Base-by-base conservation (phyloP, 257 asterid genomes). In the Scutellaria baicalensis region DNA sequence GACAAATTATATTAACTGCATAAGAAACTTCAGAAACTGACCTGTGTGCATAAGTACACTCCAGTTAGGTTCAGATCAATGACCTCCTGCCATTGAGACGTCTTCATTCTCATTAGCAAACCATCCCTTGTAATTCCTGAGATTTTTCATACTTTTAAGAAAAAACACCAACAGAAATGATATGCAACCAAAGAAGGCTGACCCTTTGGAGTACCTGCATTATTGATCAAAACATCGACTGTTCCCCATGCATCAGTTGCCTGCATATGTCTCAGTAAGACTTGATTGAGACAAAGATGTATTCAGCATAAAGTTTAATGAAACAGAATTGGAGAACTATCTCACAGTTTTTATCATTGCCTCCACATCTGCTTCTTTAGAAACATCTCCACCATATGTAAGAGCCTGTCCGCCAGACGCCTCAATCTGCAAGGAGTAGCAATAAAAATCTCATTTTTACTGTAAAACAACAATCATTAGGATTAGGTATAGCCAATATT, bases 231-330 rank as follows among this genome's bases (percentile, higher is more conserved):
- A 69, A 94, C 76, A 79, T 94, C 97, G 12, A 94, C 73, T 3
- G 99, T 86, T 77, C 96, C 97, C 97, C 99, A 94, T 14, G 96
- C 86, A 69, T 88, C 95, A 75, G 88, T 82, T 77, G 96, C 96
- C 97, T 94, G 90, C 75, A 73, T 45, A 78, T 12, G n/a, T 72
- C 65, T 20, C 83, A 67, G 17, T 33, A 66, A 71, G 70, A 82
- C 20, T 42, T 33, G 73, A 64, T 78, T 69, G 74, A 73, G 71
- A 70, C 64, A 68, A 57, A 23, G 47, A 74, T 43, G 42, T 43
- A 11, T 59, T 33, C 18, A 11, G 33, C 68, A 68, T 57, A 52
- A 65, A 14, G 70, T 65, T 43, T 47, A 45, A 67, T 52, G 4
- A 18, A 17, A 57, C 67, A 33, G 33, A 69, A 74, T 9, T 12